Evolutionary conservation across 345 rosid species (phyloP).

Genomic region (Citrus cavaleriei): DNA sequence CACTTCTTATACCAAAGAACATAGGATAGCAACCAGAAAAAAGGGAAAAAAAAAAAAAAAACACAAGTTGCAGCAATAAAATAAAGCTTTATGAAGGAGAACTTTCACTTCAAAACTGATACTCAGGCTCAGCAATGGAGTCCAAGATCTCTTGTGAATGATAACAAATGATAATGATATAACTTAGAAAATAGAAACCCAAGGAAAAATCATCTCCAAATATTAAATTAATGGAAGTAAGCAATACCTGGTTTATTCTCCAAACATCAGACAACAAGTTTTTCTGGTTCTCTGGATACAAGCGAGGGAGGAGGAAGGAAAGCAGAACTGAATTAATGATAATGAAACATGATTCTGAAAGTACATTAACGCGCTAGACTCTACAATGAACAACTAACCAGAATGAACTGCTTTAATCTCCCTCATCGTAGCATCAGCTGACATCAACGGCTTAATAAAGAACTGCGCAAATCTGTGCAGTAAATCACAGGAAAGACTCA

Average conservation of each 20-base stretch:
- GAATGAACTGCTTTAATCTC: constrained; percentile 95
- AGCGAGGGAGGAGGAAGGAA: constrained; percentile 8
- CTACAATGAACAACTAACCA: constrained; percentile 40
- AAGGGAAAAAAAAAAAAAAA: too few species aligned
- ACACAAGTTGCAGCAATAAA: not conserved
- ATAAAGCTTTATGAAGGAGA: not conserved
- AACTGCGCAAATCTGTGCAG: constrained; percentile 75
- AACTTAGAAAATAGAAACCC: not conserved
- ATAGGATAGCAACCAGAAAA: too few species aligned
- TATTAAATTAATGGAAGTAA: not conserved
- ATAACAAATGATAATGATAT: not conserved
- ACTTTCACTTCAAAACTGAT: not conserved
- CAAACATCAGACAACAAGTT: constrained; percentile 77
- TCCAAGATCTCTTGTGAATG: not conserved
- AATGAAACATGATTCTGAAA: not conserved
- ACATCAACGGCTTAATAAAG: constrained; percentile 88
- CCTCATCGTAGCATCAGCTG: constrained; percentile 87
- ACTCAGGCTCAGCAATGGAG: not conserved
- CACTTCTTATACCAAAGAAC: not conserved
- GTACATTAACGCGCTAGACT: not conserved
- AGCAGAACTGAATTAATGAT: not conserved
- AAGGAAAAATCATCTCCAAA: not conserved
- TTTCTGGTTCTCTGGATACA: constrained; percentile 78
- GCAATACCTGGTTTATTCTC: constrained; percentile 80
- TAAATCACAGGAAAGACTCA: constrained; percentile 20